phyloP scores from a whole-genome alignment of 208 protist species.

The Jaenimonas drosophilae region DNA sequence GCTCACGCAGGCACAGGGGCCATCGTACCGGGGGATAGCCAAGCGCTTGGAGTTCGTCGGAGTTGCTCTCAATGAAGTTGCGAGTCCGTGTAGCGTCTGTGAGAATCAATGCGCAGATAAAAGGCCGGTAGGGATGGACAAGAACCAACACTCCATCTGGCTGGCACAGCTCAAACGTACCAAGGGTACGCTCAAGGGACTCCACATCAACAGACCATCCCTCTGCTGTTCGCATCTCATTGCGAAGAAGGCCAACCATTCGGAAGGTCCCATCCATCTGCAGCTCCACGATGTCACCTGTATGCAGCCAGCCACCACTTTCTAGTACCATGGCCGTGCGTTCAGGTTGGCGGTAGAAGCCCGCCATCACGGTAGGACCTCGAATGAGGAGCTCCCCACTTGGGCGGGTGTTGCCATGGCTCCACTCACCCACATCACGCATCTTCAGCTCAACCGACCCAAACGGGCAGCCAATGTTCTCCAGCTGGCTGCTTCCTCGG shows the following conservation, averaged over 20 bases:
- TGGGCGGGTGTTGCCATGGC: constrained; percentile 16
- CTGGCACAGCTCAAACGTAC: constrained; percentile 24
- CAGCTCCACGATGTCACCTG: constrained; percentile 59
- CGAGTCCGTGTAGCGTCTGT: constrained; percentile 5
- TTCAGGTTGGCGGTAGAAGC: constrained; percentile 78
- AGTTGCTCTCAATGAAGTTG: neutral
- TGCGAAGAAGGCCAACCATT: constrained; percentile 56
- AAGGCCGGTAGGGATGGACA: constrained; percentile 47
- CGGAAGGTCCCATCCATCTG: constrained; percentile 32
- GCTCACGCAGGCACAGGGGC: constrained; percentile 29
- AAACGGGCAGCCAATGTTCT: constrained; percentile 35
- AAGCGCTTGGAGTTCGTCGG: neutral
- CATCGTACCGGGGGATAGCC: constrained; percentile 5
- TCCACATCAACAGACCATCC: constrained; percentile 65
- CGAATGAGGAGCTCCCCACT: constrained; percentile 65
- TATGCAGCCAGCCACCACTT: constrained; percentile 57
- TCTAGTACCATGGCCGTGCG: constrained; percentile 54
- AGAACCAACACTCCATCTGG: constrained; percentile 45
- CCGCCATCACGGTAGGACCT: constrained; percentile 43
- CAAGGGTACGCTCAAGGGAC: constrained; percentile 44
- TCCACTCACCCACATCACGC: constrained; percentile 40
- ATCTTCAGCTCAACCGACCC: constrained; percentile 77
- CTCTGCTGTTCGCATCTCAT: constrained; percentile 41
- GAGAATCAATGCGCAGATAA: constrained; percentile 49
- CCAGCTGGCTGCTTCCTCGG: constrained; percentile 13